Percentiles rank a stretch among this genome's conserved stretches.
Conservation (phyloP, 1,284 basidiomycete species). For the Volvariella surrecta region DNA sequence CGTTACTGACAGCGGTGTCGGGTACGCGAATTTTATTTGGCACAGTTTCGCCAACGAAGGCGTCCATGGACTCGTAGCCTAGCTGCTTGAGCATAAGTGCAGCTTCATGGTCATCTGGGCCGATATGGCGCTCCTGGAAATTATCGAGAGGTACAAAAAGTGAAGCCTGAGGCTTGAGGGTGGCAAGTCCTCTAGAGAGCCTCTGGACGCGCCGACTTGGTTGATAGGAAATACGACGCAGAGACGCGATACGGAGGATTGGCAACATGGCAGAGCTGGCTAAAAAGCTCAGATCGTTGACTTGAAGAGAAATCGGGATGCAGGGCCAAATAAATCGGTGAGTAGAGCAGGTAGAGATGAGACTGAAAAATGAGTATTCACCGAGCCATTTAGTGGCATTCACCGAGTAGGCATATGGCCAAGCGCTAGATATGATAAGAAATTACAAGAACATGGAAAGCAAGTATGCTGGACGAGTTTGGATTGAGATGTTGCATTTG, state of each 20-base stretch:
- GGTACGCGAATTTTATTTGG: slow-evolving; percentile 74
- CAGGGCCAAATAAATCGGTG: slow-evolving; percentile 9
- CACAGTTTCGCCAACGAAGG: slow-evolving; percentile 76
- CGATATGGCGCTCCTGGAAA: slow-evolving; percentile 84
- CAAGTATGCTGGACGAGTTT: too few relatives aligned
- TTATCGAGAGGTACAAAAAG: slow-evolving; percentile 81
- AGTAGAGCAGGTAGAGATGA: slow-evolving; percentile 14
- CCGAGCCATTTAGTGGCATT: slow-evolving; percentile 65
- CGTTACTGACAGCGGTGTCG: slow-evolving; percentile 51
- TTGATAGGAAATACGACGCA: slow-evolving; percentile 21
- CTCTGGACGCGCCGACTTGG: slow-evolving; percentile 12
- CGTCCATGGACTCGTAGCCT: slow-evolving; percentile 82
- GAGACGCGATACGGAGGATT: slow-evolving; percentile 34
- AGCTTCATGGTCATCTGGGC: slow-evolving; percentile 74
- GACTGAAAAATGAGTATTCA: slow-evolving; percentile 27
- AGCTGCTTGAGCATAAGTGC: slow-evolving; percentile 72
- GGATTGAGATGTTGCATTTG: too few relatives aligned
- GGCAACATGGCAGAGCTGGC: slow-evolving; percentile 31
- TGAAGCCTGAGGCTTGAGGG: slow-evolving; percentile 46
- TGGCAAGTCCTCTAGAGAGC: slow-evolving; percentile 39
- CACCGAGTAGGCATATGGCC: slow-evolving; percentile 47
- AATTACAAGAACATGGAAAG: too few relatives aligned
- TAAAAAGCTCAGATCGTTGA: slow-evolving; percentile 4
- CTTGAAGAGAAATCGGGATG: slow-evolving; percentile 11
- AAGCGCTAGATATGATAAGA: slow-evolving; percentile 8